These are phyloP conservation scores for Blastocystis sp. DNA, from an alignment of 352 stramenopile species.

Conservation along the genomic window DNA sequence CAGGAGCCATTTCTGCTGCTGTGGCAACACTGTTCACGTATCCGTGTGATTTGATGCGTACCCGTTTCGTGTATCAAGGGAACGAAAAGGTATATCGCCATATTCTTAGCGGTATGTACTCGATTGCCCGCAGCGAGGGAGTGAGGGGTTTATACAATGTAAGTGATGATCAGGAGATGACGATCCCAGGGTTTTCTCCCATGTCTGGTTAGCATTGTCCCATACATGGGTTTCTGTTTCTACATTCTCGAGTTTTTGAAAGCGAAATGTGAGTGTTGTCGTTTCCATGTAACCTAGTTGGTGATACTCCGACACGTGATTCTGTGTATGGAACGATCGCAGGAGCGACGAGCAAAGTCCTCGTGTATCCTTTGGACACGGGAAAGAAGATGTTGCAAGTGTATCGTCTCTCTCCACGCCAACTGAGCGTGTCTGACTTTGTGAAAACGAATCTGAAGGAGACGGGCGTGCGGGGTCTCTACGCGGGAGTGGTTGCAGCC, in stretches of 20 bases:
- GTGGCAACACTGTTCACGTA: slow-evolving; percentile 35
- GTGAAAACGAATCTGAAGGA: neutral
- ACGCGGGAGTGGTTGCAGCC: slow-evolving; percentile 11
- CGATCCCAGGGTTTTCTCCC: slow-evolving; percentile 7
- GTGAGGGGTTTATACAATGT: slow-evolving; percentile 13
- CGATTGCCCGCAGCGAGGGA: neutral
- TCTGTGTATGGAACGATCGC: slow-evolving; percentile 21
- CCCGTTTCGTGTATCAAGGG: slow-evolving; percentile 31
- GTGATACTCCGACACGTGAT: neutral
- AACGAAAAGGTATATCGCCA: neutral
- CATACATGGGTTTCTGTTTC: slow-evolving; percentile 37
- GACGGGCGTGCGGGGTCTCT: slow-evolving; percentile 8
- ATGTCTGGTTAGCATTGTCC: slow-evolving; percentile 25
- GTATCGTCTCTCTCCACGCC: neutral
- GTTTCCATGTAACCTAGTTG: neutral
- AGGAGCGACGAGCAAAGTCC: slow-evolving; percentile 8
- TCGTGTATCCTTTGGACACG: slow-evolving; percentile 45
- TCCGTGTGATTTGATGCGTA: slow-evolving; percentile 23
- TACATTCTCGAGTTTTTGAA: slow-evolving; percentile 32
- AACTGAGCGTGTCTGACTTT: neutral
- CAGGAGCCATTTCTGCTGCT: slow-evolving; percentile 6
- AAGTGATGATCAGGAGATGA: neutral
- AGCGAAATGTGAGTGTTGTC: neutral
- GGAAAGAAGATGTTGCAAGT: slow-evolving; percentile 46
- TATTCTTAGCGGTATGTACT: neutral